Percentiles rank a stretch among this genome's conserved stretches.
Conservation (phyloP, 2,329 filamentous ascomycete genomes). For the Hymenoscyphus albidus region DNA sequence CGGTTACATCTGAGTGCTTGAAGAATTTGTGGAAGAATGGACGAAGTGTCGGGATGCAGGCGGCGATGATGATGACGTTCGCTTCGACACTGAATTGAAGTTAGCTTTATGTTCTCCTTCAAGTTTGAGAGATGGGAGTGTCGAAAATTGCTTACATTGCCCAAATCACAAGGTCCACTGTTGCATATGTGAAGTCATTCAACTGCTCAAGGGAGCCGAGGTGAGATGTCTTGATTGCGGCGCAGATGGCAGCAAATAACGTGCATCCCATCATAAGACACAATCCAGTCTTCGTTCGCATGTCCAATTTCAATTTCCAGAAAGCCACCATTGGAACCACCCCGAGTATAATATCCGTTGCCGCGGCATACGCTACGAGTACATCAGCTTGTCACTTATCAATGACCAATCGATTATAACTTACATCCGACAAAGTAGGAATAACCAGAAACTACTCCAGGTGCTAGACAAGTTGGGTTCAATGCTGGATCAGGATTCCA, state of each 20-base stretch:
- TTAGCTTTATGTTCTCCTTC: not conserved
- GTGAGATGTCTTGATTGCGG: conserved; percentile 1
- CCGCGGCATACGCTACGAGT: not conserved
- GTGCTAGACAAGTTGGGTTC: not conserved
- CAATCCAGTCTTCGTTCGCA: conserved; percentile 2
- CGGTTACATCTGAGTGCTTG: not conserved
- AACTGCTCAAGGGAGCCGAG: conserved; percentile 2
- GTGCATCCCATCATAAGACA: conserved; percentile 8
- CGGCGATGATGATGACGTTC: conserved; percentile 7
- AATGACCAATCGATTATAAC: not conserved
- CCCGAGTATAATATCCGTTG: conserved; percentile 1
- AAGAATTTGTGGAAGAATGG: conserved; percentile 8
- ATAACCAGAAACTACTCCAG: conserved; percentile 2
- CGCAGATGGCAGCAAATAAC: conserved; percentile 7
- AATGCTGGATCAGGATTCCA: conserved; percentile 7
- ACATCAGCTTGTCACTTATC: not conserved
- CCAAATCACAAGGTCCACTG: conserved; percentile 6
- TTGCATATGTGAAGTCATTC: conserved; percentile 3
- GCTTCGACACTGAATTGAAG: conserved; percentile 2
- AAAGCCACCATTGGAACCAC: conserved; percentile 3
- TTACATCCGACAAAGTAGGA: conserved; percentile 7
- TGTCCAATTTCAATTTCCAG: conserved; percentile 6
- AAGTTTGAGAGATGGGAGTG: not conserved
- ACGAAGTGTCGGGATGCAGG: conserved; percentile 6
- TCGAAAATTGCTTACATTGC: conserved; percentile 1